Evolutionary conservation across 441 rosid species (phyloP).

Genomic region (Gossypium schwendimanii): DNA sequence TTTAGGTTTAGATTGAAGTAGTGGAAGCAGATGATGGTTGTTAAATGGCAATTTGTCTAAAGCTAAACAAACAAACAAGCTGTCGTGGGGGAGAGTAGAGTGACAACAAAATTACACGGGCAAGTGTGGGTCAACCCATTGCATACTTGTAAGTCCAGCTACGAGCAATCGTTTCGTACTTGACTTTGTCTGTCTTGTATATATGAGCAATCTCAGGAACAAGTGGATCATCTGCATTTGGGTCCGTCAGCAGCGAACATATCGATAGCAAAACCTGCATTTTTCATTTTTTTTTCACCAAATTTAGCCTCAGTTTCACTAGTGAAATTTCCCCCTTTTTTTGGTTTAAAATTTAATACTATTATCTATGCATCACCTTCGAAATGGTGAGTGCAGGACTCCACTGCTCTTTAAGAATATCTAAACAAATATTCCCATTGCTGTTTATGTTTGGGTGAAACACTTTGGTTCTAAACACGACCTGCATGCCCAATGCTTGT

Average conservation of each 20-base stretch:
- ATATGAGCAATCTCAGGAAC: constrained; percentile 38
- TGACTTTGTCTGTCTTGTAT: constrained; percentile 26
- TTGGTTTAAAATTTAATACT: background rate
- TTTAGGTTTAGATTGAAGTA: background rate
- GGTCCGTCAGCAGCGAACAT: constrained; percentile 33
- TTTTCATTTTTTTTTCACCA: background rate
- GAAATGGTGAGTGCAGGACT: constrained; percentile 40
- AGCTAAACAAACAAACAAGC: background rate
- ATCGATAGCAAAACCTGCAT: constrained; percentile 29
- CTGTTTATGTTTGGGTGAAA: constrained; percentile 39
- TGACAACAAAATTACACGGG: background rate
- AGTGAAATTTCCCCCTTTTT: background rate
- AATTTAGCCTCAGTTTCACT: background rate
- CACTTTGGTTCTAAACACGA: constrained; percentile 31
- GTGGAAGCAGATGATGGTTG: background rate
- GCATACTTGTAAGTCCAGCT: constrained; percentile 39
- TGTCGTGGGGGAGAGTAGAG: background rate
- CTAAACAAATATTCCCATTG: constrained; percentile 34
- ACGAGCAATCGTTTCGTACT: constrained; percentile 31
- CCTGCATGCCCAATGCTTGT: constrained; percentile 16
- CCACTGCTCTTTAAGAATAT: constrained; percentile 43
- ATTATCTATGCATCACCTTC: constrained; percentile 16
- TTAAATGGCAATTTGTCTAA: background rate
- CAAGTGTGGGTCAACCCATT: constrained; percentile 24
- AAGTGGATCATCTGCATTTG: constrained; percentile 37